Evolutionary conservation across 495 filamentous ascomycete genomes (phyloP).

Genomic region (Bryoglossum gracile): DNA sequence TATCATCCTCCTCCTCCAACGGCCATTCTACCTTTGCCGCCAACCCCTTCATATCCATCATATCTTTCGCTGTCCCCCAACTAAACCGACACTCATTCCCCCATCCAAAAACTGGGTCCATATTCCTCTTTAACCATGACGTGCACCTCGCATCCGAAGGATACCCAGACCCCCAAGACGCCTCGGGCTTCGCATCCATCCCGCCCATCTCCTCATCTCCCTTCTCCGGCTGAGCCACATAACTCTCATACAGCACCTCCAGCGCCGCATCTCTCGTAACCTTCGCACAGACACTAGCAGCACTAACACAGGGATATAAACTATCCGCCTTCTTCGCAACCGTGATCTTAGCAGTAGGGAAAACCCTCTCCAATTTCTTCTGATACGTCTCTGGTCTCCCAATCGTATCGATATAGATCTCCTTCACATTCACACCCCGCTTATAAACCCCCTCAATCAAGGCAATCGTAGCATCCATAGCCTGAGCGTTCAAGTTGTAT

Average conservation of each 20-base stretch:
- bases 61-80: constrained; percentile 91
- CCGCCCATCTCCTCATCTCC: constrained; percentile 18
- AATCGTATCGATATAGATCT: constrained; percentile 95
- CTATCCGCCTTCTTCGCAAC: constrained; percentile 96
- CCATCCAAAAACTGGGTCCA: constrained; percentile 95
- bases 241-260: constrained; percentile 55
- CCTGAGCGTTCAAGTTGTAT: constrained; percentile 97
- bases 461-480: constrained; percentile 87
- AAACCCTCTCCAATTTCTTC: constrained; percentile 71
- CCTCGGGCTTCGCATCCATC: constrained; percentile 20
- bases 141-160: constrained; percentile 80
- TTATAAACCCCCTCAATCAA: constrained; percentile 72
- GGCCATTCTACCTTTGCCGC: constrained; percentile 76
- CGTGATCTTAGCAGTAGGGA: constrained; percentile 72
- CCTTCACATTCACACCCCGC: constrained; percentile 66
- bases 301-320: constrained; percentile 86
- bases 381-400: constrained; percentile 79
- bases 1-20: constrained; percentile 57
- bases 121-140: constrained; percentile 72
- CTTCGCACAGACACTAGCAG: constrained; percentile 90
- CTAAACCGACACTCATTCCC: constrained; percentile 85
- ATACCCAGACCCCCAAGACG: constrained; percentile 81
- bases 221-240: constrained; percentile 13
- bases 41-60: constrained; percentile 64
- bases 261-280: constrained; percentile 87